phyloP scores from a whole-genome alignment of 257 asterid genomes.

The Solanum neorickii region DNA sequence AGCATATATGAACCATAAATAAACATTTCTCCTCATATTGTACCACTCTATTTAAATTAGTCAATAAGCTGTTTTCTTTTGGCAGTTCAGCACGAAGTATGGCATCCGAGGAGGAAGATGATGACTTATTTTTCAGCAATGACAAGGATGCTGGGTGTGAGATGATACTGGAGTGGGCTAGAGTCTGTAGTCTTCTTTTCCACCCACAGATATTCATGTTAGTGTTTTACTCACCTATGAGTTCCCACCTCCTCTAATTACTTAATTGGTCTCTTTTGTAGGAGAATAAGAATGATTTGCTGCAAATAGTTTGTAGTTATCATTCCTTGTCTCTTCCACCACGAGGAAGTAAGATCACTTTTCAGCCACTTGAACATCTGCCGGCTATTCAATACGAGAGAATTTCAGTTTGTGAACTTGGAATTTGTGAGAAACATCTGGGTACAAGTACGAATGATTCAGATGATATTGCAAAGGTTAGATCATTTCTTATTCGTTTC shows the following conservation, averaged over 20 bases:
- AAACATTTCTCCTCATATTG: background rate
- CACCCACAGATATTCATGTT: background rate
- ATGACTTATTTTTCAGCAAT: conserved; percentile 21
- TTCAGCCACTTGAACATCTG: conserved; percentile 82
- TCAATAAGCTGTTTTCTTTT: conserved; percentile 16
- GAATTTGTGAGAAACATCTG: conserved; percentile 32
- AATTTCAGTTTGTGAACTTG: conserved; percentile 47
- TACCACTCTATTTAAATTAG: background rate
- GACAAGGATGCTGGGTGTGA: conserved; percentile 42
- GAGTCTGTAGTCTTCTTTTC: conserved; percentile 28
- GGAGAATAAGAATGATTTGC: conserved; percentile 74
- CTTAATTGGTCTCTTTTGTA: conserved; percentile 8
- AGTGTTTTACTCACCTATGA: background rate
- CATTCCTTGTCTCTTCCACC: conserved; percentile 55
- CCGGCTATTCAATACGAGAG: conserved; percentile 58
- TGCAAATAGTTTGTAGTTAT: conserved; percentile 76
- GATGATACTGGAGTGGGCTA: conserved; percentile 66
- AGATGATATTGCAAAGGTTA: conserved; percentile 51
- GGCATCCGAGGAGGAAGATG: conserved; percentile 50
- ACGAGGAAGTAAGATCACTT: conserved; percentile 53
- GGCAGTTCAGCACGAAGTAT: conserved; percentile 77
- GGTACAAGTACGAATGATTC: conserved; percentile 22
- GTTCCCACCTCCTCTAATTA: background rate
- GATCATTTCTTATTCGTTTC: conserved; percentile 1
- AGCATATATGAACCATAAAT: background rate